A percentile compares a stretch with the other conserved stretches of the same genome.
Conservation (phyloP, 179 eudicot species). For the Carnegiea gigantea region DNA sequence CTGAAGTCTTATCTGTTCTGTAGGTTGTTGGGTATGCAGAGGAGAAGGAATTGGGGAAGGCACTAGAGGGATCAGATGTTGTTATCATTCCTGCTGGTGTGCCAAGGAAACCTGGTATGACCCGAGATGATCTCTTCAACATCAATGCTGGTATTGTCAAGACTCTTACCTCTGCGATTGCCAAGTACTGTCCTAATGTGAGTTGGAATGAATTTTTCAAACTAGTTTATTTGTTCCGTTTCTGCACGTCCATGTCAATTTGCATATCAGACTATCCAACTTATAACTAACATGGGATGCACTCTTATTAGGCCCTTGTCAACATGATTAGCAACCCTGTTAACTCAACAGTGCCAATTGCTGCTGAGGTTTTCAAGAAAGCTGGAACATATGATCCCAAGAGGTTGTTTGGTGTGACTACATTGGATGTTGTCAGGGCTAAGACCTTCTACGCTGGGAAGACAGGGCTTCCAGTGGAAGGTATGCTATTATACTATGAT, state of each 20-base stretch:
- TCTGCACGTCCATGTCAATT: not conserved
- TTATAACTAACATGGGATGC: constrained; percentile 13
- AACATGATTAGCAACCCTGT: constrained; percentile 98
- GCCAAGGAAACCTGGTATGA: constrained; percentile 98
- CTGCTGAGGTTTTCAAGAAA: constrained; percentile 91
- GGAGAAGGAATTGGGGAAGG: constrained; percentile 51
- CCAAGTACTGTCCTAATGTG: constrained; percentile 87
- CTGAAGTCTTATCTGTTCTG: not conserved
- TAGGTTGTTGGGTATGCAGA: constrained; percentile 33
- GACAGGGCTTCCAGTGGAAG: constrained; percentile 76
- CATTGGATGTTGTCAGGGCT: constrained; percentile 93
- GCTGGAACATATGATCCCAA: constrained; percentile 88
- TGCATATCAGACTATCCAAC: too few species aligned
- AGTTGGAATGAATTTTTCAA: constrained; percentile 20
- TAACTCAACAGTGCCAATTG: constrained; percentile 95
- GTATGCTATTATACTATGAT: constrained; percentile 32
- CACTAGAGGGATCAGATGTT: constrained; percentile 82
- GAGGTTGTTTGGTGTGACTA: constrained; percentile 93
- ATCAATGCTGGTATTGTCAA: constrained; percentile 97
- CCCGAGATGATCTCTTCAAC: constrained; percentile 96
- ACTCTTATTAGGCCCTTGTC: constrained; percentile 64
- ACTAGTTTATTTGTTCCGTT: not conserved
- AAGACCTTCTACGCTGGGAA: constrained; percentile 91
- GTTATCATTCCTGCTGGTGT: constrained; percentile 98
- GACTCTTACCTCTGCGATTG: constrained; percentile 62